Percentiles rank a stretch among this genome's conserved stretches.
These are phyloP conservation scores for Aspergillus viridinutans DNA, from an alignment of 2,329 filamentous ascomycete genomes.

Conservation along the genomic window DNA sequence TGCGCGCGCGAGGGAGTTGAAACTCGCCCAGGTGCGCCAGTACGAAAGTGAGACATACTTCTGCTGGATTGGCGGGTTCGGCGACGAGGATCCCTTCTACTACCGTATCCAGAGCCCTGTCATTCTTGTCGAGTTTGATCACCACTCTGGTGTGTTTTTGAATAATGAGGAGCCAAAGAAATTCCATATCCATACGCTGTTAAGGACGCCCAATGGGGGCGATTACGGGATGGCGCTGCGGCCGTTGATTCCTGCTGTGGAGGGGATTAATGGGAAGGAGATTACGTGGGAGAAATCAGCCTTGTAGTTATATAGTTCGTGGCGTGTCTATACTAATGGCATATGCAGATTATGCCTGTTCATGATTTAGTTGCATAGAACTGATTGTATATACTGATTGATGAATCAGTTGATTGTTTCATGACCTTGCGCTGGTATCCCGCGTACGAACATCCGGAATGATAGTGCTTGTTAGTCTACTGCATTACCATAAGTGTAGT, in stretches of 20 bases:
- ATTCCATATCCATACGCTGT: conserved; percentile 73
- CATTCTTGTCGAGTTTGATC: conserved; percentile 71
- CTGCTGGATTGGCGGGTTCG: conserved; percentile 68
- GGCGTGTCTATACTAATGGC: no score
- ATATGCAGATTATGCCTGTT: no score
- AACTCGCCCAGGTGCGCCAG: conserved; percentile 51
- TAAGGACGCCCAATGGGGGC: conserved; percentile 68
- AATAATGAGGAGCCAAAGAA: conserved; percentile 68
- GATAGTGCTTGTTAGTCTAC: no score
- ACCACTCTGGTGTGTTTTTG: conserved; percentile 74
- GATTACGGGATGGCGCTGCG: conserved; percentile 65
- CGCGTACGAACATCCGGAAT: no score
- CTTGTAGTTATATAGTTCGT: background rate
- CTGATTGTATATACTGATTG: no score
- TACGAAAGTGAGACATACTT: conserved; percentile 71
- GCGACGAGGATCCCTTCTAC: conserved; percentile 67
- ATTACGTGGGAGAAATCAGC: conserved; percentile 26
- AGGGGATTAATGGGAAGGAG: conserved; percentile 36
- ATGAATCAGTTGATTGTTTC: no score
- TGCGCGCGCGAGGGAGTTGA: conserved; percentile 47
- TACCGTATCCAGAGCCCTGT: conserved; percentile 74
- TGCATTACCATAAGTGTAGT: no score
- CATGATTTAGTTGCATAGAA: no score
- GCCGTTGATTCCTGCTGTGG: conserved; percentile 29
- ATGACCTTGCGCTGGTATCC: no score